Base-by-base conservation (phyloP, 228 moss, liverwort and hornwort species). In the Sphagnum magellanicum region DNA sequence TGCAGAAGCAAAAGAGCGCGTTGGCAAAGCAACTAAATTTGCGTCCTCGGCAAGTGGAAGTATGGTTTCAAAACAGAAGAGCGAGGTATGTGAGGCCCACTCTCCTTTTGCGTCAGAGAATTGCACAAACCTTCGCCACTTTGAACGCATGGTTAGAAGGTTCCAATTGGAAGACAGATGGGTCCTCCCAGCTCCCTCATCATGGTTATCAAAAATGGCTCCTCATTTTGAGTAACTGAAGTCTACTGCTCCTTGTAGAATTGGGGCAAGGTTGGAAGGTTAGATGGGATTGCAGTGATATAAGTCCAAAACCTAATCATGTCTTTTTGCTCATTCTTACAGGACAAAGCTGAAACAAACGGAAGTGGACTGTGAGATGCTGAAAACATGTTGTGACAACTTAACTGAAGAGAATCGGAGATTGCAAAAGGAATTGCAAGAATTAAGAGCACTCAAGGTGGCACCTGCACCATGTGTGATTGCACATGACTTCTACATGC, bases 61-160 rank as follows among this genome's bases (percentile, higher is more conserved):
- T 98, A 0, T 98, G 97, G 97, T 98, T 98, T 73, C 97, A 98
- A 70, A 98, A 98, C 76, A 79, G 97, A 50, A 84, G 97, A 70
- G 97, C 97, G 4, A 84, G 96, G 65, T 65, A 51, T 49, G 16
- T 11, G 13, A 64, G 32, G 32, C 32, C 32, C 32, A 32, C 1
- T 32, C 32, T 32, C 32, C 32, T 32, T 32, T 32, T 32, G 32
- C 3, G 3, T 32, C 32, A 32, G 32, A 32, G 32, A 32, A 32
- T 2, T 32, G 32, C 32, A 32, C n/a, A 11, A 49, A 32, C 6
- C 6, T 11, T 6, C 10, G 6, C 10, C 17, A 49, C 63, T 64
- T 16, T 32, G 46, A 64, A 14, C 16, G n/a, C 17, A 11, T 10
- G 49, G 16, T 16, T 5, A 1, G 16, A 9, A 16, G 32, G 32